Evolutionary conservation across 2,329 filamentous ascomycete genomes (phyloP).

Genomic region (Microdochium nivale): DNA sequence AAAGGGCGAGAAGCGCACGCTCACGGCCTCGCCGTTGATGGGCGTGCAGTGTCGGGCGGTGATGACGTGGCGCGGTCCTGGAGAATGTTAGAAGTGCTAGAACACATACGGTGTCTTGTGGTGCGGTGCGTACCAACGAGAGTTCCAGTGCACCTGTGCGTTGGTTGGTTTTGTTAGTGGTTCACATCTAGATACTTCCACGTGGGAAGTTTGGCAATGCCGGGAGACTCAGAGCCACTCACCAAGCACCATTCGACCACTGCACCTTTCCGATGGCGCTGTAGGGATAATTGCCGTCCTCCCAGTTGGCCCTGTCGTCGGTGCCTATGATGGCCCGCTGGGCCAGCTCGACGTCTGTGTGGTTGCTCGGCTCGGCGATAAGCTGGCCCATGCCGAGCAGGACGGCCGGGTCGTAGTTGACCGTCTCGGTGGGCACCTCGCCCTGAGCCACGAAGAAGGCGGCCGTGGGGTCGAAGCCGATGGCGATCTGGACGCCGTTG

Average conservation of each 20-base stretch:
- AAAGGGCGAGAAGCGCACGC: constrained; percentile 13
- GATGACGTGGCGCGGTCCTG: constrained; percentile 16
- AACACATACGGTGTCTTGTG: too few species aligned
- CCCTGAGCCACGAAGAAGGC: not conserved
- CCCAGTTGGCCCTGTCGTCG: constrained; percentile 1
- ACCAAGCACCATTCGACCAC: constrained; percentile 2
- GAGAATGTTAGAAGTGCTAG: not conserved
- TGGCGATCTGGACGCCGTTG: not conserved
- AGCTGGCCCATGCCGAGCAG: not conserved
- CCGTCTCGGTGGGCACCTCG: not conserved
- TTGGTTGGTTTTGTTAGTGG: too few species aligned
- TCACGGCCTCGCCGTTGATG: constrained; percentile 6
- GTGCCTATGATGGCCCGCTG: not conserved
- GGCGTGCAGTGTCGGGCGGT: constrained; percentile 18
- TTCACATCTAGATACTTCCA: too few species aligned
- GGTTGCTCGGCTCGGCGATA: not conserved
- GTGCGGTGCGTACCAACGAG: constrained; percentile 1
- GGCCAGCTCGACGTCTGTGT: not conserved
- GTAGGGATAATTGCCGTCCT: constrained; percentile 1
- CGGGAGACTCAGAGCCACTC: not conserved
- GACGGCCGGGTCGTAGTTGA: not conserved
- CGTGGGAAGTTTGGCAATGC: too few species aligned
- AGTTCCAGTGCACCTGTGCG: constrained; percentile 1
- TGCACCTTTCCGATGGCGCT: constrained; percentile 1
- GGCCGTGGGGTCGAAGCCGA: not conserved